Conservation (phyloP, 2,329 filamentous ascomycete species). For the Hypoxylon sp. region DNA sequence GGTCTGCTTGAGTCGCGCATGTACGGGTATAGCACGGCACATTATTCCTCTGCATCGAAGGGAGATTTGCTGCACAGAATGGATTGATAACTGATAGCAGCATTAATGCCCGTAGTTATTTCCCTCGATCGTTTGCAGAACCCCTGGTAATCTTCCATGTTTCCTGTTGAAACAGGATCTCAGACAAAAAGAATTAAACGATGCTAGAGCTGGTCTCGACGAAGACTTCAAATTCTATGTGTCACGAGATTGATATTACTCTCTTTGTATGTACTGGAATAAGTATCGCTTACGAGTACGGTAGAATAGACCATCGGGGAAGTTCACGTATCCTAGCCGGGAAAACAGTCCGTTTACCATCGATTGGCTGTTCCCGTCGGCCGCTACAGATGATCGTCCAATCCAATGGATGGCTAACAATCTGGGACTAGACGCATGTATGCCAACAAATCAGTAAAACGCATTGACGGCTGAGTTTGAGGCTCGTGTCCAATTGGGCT, state of each 20-base stretch:
- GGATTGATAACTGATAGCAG: constrained; percentile 18
- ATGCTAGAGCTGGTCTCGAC: constrained; percentile 1
- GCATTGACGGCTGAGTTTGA: constrained; percentile 42
- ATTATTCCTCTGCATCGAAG: constrained; percentile 20
- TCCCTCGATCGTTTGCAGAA: constrained; percentile 20
- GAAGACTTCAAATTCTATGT: constrained; percentile 9
- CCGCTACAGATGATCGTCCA: constrained; percentile 39
- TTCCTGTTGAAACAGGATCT: constrained; percentile 5
- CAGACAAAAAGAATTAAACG: neutral
- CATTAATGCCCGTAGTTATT: constrained; percentile 6
- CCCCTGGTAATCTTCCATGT: constrained; percentile 8
- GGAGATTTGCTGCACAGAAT: constrained; percentile 12
- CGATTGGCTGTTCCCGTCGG: constrained; percentile 36
- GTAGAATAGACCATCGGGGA: constrained; percentile 37
- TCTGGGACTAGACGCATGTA: constrained; percentile 36
- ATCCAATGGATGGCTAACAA: constrained; percentile 42
- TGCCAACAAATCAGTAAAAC: constrained; percentile 44
- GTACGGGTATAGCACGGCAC: constrained; percentile 34
- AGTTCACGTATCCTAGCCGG: constrained; percentile 40
- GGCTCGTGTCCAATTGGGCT: constrained; percentile 42
- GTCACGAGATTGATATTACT: constrained; percentile 12
- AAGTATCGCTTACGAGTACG: constrained; percentile 32
- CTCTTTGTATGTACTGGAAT: constrained; percentile 17
- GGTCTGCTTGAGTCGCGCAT: constrained; percentile 40
- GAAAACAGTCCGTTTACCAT: constrained; percentile 39